Percentiles rank a stretch among this genome's conserved stretches.
phyloP scores from a whole-genome alignment of 2,329 filamentous ascomycete species.

The Aspergillus aculeatus region DNA sequence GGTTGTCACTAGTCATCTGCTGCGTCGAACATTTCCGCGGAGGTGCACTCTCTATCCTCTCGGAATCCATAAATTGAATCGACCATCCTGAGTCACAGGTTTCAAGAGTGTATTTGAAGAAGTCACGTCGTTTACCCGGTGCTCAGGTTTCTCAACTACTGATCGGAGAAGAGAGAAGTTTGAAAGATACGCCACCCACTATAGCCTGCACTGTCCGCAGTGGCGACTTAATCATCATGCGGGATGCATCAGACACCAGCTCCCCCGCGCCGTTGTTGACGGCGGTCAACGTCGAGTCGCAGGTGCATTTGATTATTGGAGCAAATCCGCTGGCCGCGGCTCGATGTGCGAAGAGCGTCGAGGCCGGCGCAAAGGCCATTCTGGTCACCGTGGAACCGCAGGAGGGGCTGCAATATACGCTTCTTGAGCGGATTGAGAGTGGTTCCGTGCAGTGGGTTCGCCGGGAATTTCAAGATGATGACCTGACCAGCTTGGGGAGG shows the following conservation, averaged over 20 bases:
- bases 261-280: conserved; percentile 36
- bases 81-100: neutral
- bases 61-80: neutral
- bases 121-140: too few species aligned
- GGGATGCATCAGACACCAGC: conserved; percentile 26
- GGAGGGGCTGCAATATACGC: conserved; percentile 58
- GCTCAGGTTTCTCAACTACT: too few species aligned
- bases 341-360: conserved; percentile 74
- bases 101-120: neutral
- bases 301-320: conserved; percentile 79
- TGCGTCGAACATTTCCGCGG: conserved; percentile 22
- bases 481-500: conserved; percentile 75
- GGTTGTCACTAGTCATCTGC: conserved; percentile 14
- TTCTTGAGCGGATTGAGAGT: conserved; percentile 47
- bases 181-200: neutral
- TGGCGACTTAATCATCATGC: conserved; percentile 30
- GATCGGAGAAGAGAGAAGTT: neutral
- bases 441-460: conserved; percentile 44
- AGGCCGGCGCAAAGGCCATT: conserved; percentile 77
- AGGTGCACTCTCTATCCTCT: conserved; percentile 11
- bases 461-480: conserved; percentile 63
- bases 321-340: conserved; percentile 83
- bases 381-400: conserved; percentile 67
- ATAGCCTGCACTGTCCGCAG: conserved; percentile 3
- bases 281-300: conserved; percentile 41